A percentile compares a stretch with the other conserved stretches of the same genome.
These are phyloP conservation scores for Phytopythium sindhum DNA, from an alignment of 352 stramenopile species.

Conservation along the genomic window DNA sequence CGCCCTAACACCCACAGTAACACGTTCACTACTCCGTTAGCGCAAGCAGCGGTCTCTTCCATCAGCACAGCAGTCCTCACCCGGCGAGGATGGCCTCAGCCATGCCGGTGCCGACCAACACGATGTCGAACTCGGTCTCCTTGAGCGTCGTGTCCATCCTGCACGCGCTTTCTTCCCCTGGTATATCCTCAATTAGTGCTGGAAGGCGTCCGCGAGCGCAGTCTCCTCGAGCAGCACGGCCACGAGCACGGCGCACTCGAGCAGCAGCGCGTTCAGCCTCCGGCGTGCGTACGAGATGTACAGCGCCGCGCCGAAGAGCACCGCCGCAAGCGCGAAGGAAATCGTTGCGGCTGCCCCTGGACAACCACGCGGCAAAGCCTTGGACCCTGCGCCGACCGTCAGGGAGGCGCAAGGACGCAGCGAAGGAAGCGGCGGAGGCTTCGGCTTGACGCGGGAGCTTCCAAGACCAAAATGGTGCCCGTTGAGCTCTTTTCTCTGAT, in stretches of 20 bases:
- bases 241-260: slow-evolving; percentile 19
- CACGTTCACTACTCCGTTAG: neutral
- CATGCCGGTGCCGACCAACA: slow-evolving; percentile 81
- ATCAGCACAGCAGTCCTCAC: slow-evolving; percentile 20
- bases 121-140: slow-evolving; percentile 63
- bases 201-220: slow-evolving; percentile 12
- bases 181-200: slow-evolving; percentile 10
- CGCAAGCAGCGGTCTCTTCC: neutral
- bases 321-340: neutral
- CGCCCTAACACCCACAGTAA: slow-evolving; percentile 27
- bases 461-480: no score
- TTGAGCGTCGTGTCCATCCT: slow-evolving; percentile 43
- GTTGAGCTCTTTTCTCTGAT: neutral
- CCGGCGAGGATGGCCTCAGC: slow-evolving; percentile 72
- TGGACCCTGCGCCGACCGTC: no score
- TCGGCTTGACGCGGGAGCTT: neutral
- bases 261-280: slow-evolving; percentile 21
- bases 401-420: neutral
- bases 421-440: neutral
- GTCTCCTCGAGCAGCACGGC: slow-evolving; percentile 24
- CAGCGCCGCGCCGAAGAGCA: slow-evolving; percentile 18
- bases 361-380: no score
- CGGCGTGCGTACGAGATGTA: slow-evolving; percentile 31
- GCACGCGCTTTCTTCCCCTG: neutral
- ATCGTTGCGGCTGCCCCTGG: neutral